Evolutionary conservation across 179 eudicot species (phyloP).

Genomic region (Spinacia oleracea): DNA sequence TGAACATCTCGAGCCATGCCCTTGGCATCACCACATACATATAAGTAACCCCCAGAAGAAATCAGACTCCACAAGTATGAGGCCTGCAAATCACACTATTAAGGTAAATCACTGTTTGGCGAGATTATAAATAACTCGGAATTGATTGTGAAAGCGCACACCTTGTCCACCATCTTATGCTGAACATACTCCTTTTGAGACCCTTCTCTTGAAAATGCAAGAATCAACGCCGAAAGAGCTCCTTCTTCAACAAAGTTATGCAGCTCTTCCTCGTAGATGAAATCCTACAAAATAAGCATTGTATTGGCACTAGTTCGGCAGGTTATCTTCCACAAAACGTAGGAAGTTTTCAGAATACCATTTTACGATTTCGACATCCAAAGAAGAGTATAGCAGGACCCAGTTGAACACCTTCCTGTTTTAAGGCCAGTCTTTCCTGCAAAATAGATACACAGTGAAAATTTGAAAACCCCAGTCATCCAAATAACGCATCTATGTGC

Average conservation of each 20-base stretch:
- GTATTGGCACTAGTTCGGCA: conserved; percentile 5
- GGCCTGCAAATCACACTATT: conserved; percentile 43
- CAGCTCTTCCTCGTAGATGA: conserved; percentile 64
- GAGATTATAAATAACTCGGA: neutral
- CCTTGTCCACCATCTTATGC: conserved; percentile 79
- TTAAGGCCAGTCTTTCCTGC: conserved; percentile 48
- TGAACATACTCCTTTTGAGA: conserved; percentile 76
- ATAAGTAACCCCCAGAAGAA: conserved; percentile 66
- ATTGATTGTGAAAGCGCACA: conserved; percentile 22
- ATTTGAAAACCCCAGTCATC: neutral
- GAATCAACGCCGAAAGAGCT: conserved; percentile 58
- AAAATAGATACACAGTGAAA: conserved; percentile 3
- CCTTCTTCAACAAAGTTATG: conserved; percentile 57
- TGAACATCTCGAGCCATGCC: conserved; percentile 93
- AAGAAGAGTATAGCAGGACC: conserved; percentile 61
- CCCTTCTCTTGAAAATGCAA: conserved; percentile 86
- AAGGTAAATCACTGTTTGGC: conserved; percentile 10
- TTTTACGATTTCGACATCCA: conserved; percentile 62
- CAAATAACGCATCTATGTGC: conserved; percentile 2
- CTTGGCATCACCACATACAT: conserved; percentile 94
- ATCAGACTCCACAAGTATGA: conserved; percentile 59
- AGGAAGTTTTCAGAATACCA: conserved; percentile 34
- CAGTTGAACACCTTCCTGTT: conserved; percentile 44
- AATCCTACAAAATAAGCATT: conserved; percentile 41
- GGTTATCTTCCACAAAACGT: neutral